Base-by-base conservation (phyloP, 208 protist genomes). In the Leishmania mexicana region DNA sequence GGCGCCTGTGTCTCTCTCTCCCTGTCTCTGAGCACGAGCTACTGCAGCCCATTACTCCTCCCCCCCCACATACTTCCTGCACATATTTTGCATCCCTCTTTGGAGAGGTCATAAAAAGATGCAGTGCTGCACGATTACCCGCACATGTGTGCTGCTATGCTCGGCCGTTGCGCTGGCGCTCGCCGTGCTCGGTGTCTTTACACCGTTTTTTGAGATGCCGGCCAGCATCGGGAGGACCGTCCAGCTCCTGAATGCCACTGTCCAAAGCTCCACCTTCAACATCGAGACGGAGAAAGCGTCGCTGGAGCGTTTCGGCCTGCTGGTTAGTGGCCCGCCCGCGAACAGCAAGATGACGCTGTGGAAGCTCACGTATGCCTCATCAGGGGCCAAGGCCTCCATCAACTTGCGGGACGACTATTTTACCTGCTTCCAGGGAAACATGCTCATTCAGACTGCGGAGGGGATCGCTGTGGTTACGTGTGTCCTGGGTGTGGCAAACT, bases 371-470 rank as follows among this genome's bases (percentile, higher is more conserved):
- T 83, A 79, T 68, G 75, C 49, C 38, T 38, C 54, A 19, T 65
- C 58, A 5, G 19, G 11, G 17, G 54, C 19, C 28, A 68, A 53
- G 57, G 40, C 51, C 11, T 65, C 74, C 3, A 51, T 86, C 35
- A 62, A 77, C 57, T 74, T 86, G 7, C 83, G 83, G 21, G 78
- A 80, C 35, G 67, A 82, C 13, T 92, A 92, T 83, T 94, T 94
- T 49, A 73, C 75, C 19, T 92, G 89, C 82, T 75, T 84, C 67
- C 38, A 76, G 2, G 90, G 90, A 10, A 89, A 86, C 65, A 81
- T 84, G 57, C 75, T 84, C 57, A 92, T 92, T 77, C 90, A 94
- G 76, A 76, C 86, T 7, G 85, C 87, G 38, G 88, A 94, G 75
- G 90, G 88, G 49, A 68, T 89, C 8, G 75, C 85, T 21, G 83